Conservation (phyloP, 2,329 filamentous ascomycete genomes). For the Mycosphaerella arachidis region DNA sequence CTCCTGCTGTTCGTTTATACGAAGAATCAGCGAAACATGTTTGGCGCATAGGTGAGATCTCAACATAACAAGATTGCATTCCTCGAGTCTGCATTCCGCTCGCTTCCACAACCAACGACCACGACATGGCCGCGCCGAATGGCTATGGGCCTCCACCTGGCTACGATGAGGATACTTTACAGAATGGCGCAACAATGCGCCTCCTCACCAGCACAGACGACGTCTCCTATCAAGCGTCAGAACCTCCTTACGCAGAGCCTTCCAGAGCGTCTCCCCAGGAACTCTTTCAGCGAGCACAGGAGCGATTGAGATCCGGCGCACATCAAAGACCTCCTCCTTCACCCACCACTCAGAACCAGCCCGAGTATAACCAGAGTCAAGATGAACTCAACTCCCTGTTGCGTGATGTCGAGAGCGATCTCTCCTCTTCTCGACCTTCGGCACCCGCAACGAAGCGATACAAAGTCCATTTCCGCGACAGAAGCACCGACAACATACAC, state of each 20-base stretch:
- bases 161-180: conserved; percentile 41
- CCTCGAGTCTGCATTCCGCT: conserved; percentile 24
- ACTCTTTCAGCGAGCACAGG: conserved; percentile 29
- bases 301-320: conserved; percentile 19
- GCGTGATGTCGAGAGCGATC: conserved; percentile 37
- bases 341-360: conserved; percentile 13
- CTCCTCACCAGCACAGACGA: conserved; percentile 47
- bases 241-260: conserved; percentile 16
- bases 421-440: conserved; percentile 18
- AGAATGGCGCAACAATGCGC: conserved; percentile 46
- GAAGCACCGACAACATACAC: conserved; percentile 26
- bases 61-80: conserved; percentile 8
- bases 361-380: conserved; percentile 20
- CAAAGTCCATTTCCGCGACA: conserved; percentile 32
- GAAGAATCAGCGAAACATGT: background rate
- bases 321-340: conserved; percentile 8
- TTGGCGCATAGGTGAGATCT: background rate
- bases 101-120: conserved; percentile 12
- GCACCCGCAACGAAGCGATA: conserved; percentile 25
- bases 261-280: conserved; percentile 40
- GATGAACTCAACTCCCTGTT: conserved; percentile 42
- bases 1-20: background rate
- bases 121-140: conserved; percentile 23
- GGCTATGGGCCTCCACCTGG: conserved; percentile 39
- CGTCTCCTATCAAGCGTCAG: conserved; percentile 21